Conservation (phyloP, 2,329 filamentous ascomycete genomes). For the Epicoccum nigrum region DNA sequence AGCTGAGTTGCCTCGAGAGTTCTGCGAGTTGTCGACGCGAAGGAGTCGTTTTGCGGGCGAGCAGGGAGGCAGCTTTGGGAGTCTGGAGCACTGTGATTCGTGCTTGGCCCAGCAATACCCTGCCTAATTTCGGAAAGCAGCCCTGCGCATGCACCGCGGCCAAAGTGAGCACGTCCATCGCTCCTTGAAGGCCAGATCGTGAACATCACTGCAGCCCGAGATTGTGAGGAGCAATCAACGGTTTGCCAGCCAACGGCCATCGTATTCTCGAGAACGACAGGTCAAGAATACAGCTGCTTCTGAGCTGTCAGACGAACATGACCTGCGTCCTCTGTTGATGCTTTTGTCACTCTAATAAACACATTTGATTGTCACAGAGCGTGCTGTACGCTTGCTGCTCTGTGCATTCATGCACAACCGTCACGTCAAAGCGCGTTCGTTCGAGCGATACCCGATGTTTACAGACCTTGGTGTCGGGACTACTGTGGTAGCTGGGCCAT, state of each 20-base stretch:
- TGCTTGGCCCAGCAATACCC: constrained; percentile 28
- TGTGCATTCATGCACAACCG: constrained; percentile 14
- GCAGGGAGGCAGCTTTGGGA: constrained; percentile 22
- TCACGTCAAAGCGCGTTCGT: constrained; percentile 4
- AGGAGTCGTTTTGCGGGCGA: constrained; percentile 26
- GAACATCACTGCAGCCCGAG: background rate
- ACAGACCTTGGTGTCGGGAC: constrained; percentile 7
- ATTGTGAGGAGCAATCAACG: background rate
- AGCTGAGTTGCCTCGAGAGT: constrained; percentile 23
- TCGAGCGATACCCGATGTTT: constrained; percentile 11
- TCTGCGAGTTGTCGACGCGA: constrained; percentile 29
- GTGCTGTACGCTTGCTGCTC: constrained; percentile 10
- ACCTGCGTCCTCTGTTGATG: background rate
- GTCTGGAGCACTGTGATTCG: constrained; percentile 31
- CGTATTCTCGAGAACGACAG: background rate
- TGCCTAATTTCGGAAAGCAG: constrained; percentile 17
- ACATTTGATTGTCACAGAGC: constrained; percentile 8
- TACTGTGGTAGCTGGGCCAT: constrained; percentile 8
- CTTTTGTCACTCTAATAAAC: background rate
- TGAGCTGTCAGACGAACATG: background rate
- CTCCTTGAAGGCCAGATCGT: constrained; percentile 6
- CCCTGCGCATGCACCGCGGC: constrained; percentile 17
- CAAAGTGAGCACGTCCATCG: constrained; percentile 8
- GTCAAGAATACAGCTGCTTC: background rate
- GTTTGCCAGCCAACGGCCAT: background rate